phyloP scores from a whole-genome alignment of 495 filamentous ascomycete genomes.

The Podospora conica region DNA sequence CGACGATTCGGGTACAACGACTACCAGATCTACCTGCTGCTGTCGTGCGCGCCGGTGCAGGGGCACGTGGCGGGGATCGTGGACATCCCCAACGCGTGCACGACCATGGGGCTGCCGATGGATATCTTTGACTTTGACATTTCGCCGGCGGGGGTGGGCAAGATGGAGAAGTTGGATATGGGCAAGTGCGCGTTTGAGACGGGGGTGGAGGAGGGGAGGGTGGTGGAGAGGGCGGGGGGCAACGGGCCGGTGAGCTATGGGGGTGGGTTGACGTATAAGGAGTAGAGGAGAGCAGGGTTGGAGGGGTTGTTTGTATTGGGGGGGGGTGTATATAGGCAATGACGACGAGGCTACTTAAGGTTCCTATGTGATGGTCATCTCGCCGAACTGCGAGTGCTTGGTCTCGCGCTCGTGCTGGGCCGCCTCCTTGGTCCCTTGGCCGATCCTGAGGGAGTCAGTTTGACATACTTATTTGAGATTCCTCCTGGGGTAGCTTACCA shows the following conservation, averaged over 20 bases:
- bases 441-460: too few relatives aligned
- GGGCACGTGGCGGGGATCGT: constrained; percentile 93
- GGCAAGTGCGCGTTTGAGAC: constrained; percentile 70
- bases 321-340: not conserved
- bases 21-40: constrained; percentile 85
- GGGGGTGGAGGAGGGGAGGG: constrained; percentile 38
- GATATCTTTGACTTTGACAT: constrained; percentile 98
- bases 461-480: too few relatives aligned
- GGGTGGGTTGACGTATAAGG: constrained; percentile 46
- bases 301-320: not conserved
- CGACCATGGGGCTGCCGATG: constrained; percentile 82
- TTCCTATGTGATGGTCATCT: constrained; percentile 28
- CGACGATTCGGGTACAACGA: constrained; percentile 65
- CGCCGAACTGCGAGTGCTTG: constrained; percentile 26
- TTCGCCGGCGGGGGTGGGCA: constrained; percentile 50
- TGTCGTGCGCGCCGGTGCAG: constrained; percentile 86
- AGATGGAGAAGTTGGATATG: constrained; percentile 62
- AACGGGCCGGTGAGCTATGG: constrained; percentile 45
- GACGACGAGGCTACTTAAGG: too few relatives aligned
- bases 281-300: constrained; percentile 10
- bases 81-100: constrained; percentile 80
- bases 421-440: constrained; percentile 57
- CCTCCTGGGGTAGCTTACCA: too few relatives aligned
- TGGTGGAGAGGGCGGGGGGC: constrained; percentile 33
- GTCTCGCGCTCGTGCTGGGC: constrained; percentile 30